Evolutionary conservation across 2,329 filamentous ascomycete species (phyloP), one percentile per base, ranked within the genome.

Genomic region (Pseudogymnoascus sp.): DNA sequence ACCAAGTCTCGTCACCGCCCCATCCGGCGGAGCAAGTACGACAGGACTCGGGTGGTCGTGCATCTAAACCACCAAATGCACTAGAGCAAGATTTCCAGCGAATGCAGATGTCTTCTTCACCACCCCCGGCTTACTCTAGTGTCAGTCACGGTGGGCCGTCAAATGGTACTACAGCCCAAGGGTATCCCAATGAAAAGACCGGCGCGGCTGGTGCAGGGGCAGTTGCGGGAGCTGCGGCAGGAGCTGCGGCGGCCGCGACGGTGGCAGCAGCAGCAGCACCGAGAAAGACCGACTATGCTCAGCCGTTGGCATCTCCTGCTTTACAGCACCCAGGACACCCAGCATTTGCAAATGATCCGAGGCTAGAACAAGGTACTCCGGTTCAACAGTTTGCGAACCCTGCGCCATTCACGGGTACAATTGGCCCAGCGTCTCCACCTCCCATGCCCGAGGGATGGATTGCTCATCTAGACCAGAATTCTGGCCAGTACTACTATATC

Each of bases 401-500:
- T 73, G 62, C 78, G 72, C 70, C 66, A 73, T 82, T 72, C 74
- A 78, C 47, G 63, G 74, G 31, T 73, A 76, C 65, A 62, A 77
- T 84, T 23, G 84, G 88, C 0, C 91, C 91, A 31, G 85, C 88
- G 26, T 96, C 92, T 15, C 95, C 95, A 33, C 95, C 95, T 21
- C 95, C 93, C 2, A 82, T 99, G 15, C 95, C 95, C 5, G 95
- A 99, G 77, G 95, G 95, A 35, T 99, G 95, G 95, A 97, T 99
- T 71, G 91, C 95, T 19, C 95, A 97, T 74, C 82, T 97, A 4
- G 95, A 99, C 74, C 90, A 91, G 68, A 96, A 90, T 73, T 97
- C 93, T 1, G 95, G 95, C 1, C 93, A 97, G 73, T 99, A 97
- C 76, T 99, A 99, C 76, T 99, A 99, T 72, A 99, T 99, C 65